A percentile compares a stretch with the other conserved stretches of the same genome.
Conservation (phyloP, 257 asterid species). For the Cinchona pubescens region DNA sequence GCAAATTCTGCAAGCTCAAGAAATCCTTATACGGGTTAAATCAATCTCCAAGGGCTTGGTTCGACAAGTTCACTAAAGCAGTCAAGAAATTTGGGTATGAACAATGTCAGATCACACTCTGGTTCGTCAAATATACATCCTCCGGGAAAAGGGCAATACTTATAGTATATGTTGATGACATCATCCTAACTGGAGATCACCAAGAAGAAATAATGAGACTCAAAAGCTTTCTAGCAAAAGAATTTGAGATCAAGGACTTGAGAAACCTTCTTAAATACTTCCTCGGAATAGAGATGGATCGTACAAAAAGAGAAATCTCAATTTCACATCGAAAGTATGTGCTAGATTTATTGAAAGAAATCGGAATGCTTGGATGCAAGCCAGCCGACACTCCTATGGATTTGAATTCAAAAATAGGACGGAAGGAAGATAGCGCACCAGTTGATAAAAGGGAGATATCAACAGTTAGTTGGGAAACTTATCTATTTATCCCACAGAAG, state of each 20-base stretch:
- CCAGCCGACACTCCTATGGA: constrained; percentile 1
- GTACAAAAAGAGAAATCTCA: background rate
- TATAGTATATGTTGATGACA: constrained; percentile 1
- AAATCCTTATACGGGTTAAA: constrained; percentile 13
- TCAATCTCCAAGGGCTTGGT: constrained; percentile 8
- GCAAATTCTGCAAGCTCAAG: background rate
- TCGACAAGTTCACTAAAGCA: background rate
- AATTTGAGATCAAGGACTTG: constrained; percentile 9
- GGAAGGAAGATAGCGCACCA: background rate
- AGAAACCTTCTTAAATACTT: background rate
- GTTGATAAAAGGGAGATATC: constrained; percentile 1
- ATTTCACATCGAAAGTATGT: background rate
- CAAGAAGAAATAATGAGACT: background rate
- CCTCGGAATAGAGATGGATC: constrained; percentile 4
- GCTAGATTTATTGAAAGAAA: background rate
- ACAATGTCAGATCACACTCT: background rate
- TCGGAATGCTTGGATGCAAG: background rate
- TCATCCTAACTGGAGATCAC: background rate
- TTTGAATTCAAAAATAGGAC: background rate
- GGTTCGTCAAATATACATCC: background rate
- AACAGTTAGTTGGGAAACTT: background rate
- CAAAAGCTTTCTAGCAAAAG: no score
- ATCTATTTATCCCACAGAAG: background rate
- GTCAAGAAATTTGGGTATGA: background rate
- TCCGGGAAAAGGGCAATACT: background rate